Evolutionary conservation across 192 early-diverging fungal genomes (phyloP).

Genomic region (Polychytrium aggregatum): DNA sequence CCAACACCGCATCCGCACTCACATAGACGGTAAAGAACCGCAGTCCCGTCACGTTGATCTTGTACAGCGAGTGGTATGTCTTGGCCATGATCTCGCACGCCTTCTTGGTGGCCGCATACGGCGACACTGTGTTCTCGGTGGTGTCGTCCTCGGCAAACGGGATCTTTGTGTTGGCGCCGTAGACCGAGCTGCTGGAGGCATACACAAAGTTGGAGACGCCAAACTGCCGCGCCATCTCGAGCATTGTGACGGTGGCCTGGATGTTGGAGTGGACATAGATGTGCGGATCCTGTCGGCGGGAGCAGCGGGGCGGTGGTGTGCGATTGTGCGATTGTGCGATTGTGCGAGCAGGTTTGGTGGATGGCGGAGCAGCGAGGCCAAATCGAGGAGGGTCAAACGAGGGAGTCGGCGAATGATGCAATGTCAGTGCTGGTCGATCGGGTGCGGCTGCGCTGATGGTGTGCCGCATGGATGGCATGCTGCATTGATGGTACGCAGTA

Average conservation of each 20-base stretch:
- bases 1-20: too few species aligned
- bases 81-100: constrained; percentile 10
- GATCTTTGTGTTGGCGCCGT: constrained; percentile 9
- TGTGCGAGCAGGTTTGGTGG: too few species aligned
- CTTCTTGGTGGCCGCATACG: constrained; percentile 13
- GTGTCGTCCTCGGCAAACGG: constrained; percentile 8
- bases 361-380: too few species aligned
- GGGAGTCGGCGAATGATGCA: too few species aligned
- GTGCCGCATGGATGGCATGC: too few species aligned
- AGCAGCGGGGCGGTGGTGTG: too few species aligned
- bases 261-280: constrained; percentile 11
- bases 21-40: constrained; percentile 15
- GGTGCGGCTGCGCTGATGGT: too few species aligned
- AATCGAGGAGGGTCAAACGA: too few species aligned
- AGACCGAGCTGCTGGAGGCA: constrained; percentile 7
- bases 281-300: constrained; percentile 4
- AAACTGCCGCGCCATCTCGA: constrained; percentile 7
- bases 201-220: constrained; percentile 5
- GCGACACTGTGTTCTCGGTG: constrained; percentile 4
- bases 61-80: constrained; percentile 5
- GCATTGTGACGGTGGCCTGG: constrained; percentile 4
- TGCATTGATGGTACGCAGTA: too few species aligned
- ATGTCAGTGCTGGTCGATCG: too few species aligned
- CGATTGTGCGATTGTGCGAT: too few species aligned
- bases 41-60: constrained; percentile 6